A percentile compares a stretch with the other conserved stretches of the same genome.
Conservation (phyloP, 495 filamentous ascomycete genomes). For the Staphylotrichum tortipilum region DNA sequence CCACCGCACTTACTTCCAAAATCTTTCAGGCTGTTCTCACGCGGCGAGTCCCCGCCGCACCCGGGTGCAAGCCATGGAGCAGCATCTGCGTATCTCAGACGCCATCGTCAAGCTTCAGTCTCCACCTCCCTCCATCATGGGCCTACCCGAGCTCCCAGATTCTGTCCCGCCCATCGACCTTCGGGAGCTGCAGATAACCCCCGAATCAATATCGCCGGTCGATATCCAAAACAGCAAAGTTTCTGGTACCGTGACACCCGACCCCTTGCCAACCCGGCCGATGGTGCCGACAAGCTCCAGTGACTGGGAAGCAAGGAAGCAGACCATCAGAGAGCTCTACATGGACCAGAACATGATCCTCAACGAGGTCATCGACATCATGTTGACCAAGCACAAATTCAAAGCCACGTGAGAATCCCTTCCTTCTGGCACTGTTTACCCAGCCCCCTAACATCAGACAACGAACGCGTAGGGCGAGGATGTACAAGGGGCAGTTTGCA, state of each 20-base stretch:
- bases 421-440: not conserved
- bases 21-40: not conserved
- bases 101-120: too few species aligned
- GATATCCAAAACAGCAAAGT: too few species aligned
- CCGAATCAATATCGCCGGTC: too few species aligned
- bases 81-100: too few species aligned
- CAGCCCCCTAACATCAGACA: too few species aligned
- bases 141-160: too few species aligned
- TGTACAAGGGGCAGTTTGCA: slow-evolving; percentile 31
- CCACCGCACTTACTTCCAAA: not conserved
- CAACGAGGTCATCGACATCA: slow-evolving; percentile 29
- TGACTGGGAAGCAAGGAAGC: slow-evolving; percentile 28
- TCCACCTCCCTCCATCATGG: too few species aligned
- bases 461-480: slow-evolving; percentile 17
- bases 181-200: too few species aligned
- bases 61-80: too few species aligned
- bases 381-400: slow-evolving; percentile 24
- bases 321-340: slow-evolving; percentile 23
- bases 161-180: too few species aligned
- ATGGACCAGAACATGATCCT: slow-evolving; percentile 28
- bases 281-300: slow-evolving; percentile 25
- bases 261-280: slow-evolving; percentile 6
- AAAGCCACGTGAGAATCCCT: slow-evolving; percentile 24
- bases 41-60: not conserved
- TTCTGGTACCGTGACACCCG: too few species aligned